Evolutionary conservation across 1,284 basidiomycete species (phyloP), one percentile per base, ranked within the genome.

Genomic region (Puccinia brachypodii): DNA sequence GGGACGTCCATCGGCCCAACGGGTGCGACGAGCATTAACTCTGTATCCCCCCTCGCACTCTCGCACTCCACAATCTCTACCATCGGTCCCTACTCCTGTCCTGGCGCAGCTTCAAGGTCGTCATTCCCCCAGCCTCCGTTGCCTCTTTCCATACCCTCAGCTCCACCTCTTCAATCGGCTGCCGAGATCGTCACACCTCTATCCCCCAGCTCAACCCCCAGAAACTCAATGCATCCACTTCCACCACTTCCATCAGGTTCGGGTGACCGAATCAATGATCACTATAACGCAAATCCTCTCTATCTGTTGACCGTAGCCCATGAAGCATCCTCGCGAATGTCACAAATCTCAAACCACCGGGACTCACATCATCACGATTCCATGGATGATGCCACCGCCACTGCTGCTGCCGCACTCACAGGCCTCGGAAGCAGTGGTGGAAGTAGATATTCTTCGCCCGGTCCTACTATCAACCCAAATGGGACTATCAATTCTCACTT

Each of bases 401-500:
- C 78, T 16, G 78, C 78, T 62, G 78, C 78, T 6, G 66, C 53
- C 47, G 78, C 78, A 40, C 69, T 80, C 22, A 80, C 78, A 19
- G 78, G 78, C 31, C 69, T 80, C 13, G 78, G 68, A 36, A 79
- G 66, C 28, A 79, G 76, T 69, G 66, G 76, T 9, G 76, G 76
- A 25, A 80, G 78, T 64, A 53, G 78, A n/a, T 80, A 80, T 33
- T 72, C 78, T 1, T 80, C 78, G 16, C 78, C 78, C 50, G 78
- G 68, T 33, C 78, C 78, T 25, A 40, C 31, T 4, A 66, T 76
- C 42, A 76, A 64, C 28, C 56, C 58, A 6, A 69, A 53, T 31
- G 76, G 78, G 16, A 31, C 42, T 19, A 33, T 64, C 33, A 74
- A 68, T 58, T 76, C 83, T 31, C 84, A 86, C 76, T 84, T 85